Conservation (phyloP, 108 stramenopile species). For the Nitzschia sp. region DNA sequence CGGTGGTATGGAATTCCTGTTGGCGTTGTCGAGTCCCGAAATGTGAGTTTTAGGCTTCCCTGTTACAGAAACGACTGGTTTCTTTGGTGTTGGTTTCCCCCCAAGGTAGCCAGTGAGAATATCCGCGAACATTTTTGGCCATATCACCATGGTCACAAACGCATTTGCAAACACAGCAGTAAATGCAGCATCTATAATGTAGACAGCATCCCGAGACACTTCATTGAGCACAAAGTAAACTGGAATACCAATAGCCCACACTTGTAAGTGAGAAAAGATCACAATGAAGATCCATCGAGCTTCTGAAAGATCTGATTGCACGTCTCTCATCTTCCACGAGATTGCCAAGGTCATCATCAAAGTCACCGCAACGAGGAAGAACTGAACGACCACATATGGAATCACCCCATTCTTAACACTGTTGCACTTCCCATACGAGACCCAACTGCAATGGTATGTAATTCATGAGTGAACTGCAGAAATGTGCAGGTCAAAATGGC, state of each 20-base stretch:
- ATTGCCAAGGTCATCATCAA: conserved; percentile 6
- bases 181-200: conserved; percentile 9
- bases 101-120: background rate
- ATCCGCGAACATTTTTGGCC: conserved; percentile 19
- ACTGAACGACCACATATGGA: conserved; percentile 3
- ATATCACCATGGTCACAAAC: conserved; percentile 19
- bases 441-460: background rate
- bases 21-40: background rate
- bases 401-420: background rate
- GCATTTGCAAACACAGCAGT: conserved; percentile 10
- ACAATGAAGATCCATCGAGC: conserved; percentile 23
- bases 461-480: background rate
- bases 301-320: conserved; percentile 22
- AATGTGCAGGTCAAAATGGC: background rate
- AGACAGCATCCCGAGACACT: conserved; percentile 9
- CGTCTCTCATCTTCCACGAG: conserved; percentile 26
- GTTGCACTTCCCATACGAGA: conserved; percentile 22
- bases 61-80: background rate
- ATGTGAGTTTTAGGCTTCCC: background rate
- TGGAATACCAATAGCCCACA: conserved; percentile 27
- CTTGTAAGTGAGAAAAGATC: conserved; percentile 26
- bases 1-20: background rate
- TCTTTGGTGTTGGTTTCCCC: background rate
- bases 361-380: background rate
- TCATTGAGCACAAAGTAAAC: conserved; percentile 15